Evolutionary conservation across 257 asterid species (phyloP).

Genomic region (Galeopsis tetrahit): DNA sequence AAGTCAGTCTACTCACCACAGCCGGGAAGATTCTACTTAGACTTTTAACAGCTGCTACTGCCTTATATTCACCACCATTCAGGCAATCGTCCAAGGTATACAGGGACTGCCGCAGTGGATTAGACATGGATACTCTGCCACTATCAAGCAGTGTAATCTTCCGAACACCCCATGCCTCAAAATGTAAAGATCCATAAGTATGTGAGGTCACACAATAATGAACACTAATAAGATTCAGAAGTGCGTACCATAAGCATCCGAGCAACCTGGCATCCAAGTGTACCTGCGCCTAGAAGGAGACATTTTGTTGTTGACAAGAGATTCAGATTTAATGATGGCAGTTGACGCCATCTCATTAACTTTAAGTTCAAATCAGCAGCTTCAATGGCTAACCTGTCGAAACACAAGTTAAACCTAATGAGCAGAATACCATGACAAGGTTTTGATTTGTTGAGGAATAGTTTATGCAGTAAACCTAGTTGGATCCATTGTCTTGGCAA

Average conservation of each 20-base stretch:
- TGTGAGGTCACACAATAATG: slow-evolving; percentile 2
- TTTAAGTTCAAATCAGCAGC: slow-evolving; percentile 98
- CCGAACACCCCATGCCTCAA: slow-evolving; percentile 97
- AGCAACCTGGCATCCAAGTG: slow-evolving; percentile 98
- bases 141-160: slow-evolving; percentile 85
- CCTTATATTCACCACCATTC: slow-evolving; percentile 93
- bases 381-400: slow-evolving; percentile 75
- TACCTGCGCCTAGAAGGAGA: slow-evolving; percentile 96
- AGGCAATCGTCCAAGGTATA: slow-evolving; percentile 84
- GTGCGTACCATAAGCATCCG: slow-evolving; percentile 93
- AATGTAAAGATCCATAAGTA: slow-evolving; percentile 16
- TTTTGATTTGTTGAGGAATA: slow-evolving; percentile 24
- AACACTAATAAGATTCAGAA: slow-evolving; percentile 23
- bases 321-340: slow-evolving; percentile 77
- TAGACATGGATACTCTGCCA: slow-evolving; percentile 95
- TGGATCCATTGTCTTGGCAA: slow-evolving; percentile 91
- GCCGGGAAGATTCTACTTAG: slow-evolving; percentile 83
- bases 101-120: slow-evolving; percentile 92
- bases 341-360: slow-evolving; percentile 96
- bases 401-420: slow-evolving; percentile 26
- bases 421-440: slow-evolving; percentile 23
- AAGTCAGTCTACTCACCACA: slow-evolving; percentile 53
- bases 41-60: slow-evolving; percentile 81
- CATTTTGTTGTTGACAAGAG: slow-evolving; percentile 69
- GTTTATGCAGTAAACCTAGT: slow-evolving; percentile 58